These are phyloP conservation scores for Paraglomus occultum DNA, from an alignment of 192 early-diverging fungal genomes.

Conservation along the genomic window DNA sequence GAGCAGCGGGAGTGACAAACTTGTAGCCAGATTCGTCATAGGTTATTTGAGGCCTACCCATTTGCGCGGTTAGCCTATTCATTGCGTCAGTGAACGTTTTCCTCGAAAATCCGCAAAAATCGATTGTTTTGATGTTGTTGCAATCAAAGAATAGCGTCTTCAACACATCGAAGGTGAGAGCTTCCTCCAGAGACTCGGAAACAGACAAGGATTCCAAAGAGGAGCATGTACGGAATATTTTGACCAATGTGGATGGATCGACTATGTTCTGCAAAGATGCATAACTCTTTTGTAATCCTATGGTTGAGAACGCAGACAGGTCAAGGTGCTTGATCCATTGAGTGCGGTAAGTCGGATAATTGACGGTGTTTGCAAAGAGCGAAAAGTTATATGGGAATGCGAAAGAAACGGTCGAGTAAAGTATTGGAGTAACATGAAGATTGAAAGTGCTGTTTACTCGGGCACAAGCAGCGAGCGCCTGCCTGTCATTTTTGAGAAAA, in stretches of 20 bases:
- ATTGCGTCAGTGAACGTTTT: slow-evolving; percentile 14
- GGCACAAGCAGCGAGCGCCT: slow-evolving; percentile 13
- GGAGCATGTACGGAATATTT: slow-evolving; percentile 4
- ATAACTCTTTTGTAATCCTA: slow-evolving; percentile 13
- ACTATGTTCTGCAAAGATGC: neutral
- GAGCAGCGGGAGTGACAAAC: neutral
- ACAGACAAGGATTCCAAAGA: slow-evolving; percentile 12
- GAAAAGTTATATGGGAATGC: slow-evolving; percentile 11
- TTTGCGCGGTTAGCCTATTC: neutral
- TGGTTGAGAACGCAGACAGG: slow-evolving; percentile 6
- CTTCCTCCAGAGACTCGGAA: slow-evolving; percentile 16
- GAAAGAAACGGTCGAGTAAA: slow-evolving; percentile 17
- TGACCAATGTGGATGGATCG: neutral
- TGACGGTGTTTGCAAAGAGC: slow-evolving; percentile 3
- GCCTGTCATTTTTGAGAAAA: neutral
- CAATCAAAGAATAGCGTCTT: neutral
- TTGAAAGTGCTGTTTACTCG: slow-evolving; percentile 24
- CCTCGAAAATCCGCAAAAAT: slow-evolving; percentile 24
- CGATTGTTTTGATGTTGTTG: slow-evolving; percentile 9
- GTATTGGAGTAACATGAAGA: slow-evolving; percentile 7
- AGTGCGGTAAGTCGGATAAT: neutral
- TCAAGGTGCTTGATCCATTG: slow-evolving; percentile 8
- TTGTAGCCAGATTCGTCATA: neutral
- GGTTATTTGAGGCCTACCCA: neutral
- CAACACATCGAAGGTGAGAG: slow-evolving; percentile 18